Evolutionary conservation across 2,329 filamentous ascomycete species (phyloP).

Genomic region (Zasmidium angulare): DNA sequence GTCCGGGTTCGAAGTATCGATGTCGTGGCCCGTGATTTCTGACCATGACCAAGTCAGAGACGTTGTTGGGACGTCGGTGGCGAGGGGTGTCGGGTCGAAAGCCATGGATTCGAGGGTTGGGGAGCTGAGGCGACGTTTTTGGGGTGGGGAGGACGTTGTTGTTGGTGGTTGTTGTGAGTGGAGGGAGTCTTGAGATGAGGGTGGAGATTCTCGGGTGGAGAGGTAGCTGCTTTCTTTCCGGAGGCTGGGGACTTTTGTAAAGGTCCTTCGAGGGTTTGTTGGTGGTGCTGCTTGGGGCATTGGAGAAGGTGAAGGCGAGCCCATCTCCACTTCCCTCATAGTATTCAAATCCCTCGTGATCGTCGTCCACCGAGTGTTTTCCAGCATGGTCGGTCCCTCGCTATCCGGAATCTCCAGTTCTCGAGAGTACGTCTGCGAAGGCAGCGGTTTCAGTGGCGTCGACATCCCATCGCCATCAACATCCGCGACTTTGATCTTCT

Average conservation of each 20-base stretch:
- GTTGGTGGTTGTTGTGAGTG: background rate
- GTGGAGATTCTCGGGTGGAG: background rate
- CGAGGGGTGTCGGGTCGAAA: background rate
- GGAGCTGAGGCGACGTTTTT: slow-evolving; percentile 17
- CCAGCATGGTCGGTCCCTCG: slow-evolving; percentile 4
- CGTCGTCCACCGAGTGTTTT: too few species aligned
- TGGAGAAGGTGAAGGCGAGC: background rate
- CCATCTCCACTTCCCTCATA: slow-evolving; percentile 1
- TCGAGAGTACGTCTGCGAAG: background rate
- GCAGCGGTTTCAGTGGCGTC: too few species aligned
- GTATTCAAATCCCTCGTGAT: slow-evolving; percentile 7
- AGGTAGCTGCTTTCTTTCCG: slow-evolving; percentile 4
- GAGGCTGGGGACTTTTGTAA: background rate
- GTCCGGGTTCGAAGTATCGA: slow-evolving; percentile 50
- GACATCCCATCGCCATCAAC: slow-evolving; percentile 1
- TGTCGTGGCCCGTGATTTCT: slow-evolving; percentile 62
- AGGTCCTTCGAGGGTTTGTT: background rate
- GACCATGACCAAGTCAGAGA: slow-evolving; percentile 57
- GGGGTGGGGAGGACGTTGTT: background rate
- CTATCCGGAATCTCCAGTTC: slow-evolving; percentile 13
- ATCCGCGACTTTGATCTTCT: slow-evolving; percentile 19
- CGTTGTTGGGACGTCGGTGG: background rate
- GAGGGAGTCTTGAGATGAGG: background rate
- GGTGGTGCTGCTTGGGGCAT: background rate
- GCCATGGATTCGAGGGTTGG: slow-evolving; percentile 4